phyloP scores from a whole-genome alignment of 2,329 filamentous ascomycete genomes.

The Zymoseptoria tritici region DNA sequence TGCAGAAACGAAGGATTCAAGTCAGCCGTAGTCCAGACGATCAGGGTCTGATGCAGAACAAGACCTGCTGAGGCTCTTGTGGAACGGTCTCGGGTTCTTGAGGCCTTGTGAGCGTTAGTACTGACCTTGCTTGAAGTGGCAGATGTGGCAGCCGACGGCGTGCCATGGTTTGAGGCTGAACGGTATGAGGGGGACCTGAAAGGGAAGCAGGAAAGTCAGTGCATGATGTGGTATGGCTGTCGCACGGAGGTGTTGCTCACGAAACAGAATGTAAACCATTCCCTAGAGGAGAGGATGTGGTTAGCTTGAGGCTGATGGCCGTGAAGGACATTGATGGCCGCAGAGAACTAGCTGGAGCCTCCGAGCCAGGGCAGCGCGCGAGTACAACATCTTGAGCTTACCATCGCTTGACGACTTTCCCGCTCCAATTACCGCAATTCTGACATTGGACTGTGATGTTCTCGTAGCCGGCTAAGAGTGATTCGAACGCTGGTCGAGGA shows the following conservation, averaged over 20 bases:
- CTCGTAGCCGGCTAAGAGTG: constrained; percentile 40
- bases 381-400: constrained; percentile 16
- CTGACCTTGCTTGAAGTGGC: constrained; percentile 59
- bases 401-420: constrained; percentile 41
- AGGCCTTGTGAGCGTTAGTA: no score
- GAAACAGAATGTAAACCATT: constrained; percentile 59
- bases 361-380: neutral
- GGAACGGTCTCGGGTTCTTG: no score
- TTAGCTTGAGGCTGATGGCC: neutral
- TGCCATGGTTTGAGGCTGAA: constrained; percentile 50
- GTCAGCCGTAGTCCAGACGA: no score
- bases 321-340: constrained; percentile 7
- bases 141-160: constrained; percentile 67
- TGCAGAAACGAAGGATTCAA: no score
- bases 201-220: neutral
- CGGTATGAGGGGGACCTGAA: constrained; percentile 58
- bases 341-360: neutral
- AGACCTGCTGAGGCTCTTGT: no score
- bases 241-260: neutral
- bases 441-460: constrained; percentile 45
- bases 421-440: constrained; percentile 45
- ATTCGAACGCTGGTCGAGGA: constrained; percentile 37
- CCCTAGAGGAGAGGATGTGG: constrained; percentile 20
- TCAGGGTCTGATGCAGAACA: no score
- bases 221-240: no score